A percentile compares a stretch with the other conserved stretches of the same genome.
Evolutionary conservation across 2,329 filamentous ascomycete genomes (phyloP).

Genomic region (Epichloe typhina): DNA sequence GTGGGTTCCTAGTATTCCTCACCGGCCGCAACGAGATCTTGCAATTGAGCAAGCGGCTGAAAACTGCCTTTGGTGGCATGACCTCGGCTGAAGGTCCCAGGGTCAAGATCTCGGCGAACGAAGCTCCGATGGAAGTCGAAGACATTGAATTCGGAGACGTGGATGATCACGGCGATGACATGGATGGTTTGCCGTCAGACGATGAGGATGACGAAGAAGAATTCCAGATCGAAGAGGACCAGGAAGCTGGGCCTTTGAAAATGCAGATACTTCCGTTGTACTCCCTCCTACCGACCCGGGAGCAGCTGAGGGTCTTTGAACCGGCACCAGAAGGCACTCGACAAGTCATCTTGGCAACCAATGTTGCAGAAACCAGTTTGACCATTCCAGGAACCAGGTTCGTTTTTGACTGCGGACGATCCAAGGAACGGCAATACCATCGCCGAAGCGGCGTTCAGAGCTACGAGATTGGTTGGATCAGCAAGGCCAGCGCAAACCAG

Average conservation of each 20-base stretch:
- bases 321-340: constrained; percentile 69
- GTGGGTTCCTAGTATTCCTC: constrained; percentile 85
- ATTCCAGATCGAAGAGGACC: constrained; percentile 56
- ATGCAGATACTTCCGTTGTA: constrained; percentile 91
- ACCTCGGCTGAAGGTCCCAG: constrained; percentile 46
- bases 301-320: constrained; percentile 86
- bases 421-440: constrained; percentile 86
- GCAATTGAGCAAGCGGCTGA: constrained; percentile 67
- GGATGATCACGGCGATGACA: constrained; percentile 47
- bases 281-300: constrained; percentile 77
- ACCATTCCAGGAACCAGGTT: constrained; percentile 93
- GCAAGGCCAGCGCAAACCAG: constrained; percentile 89
- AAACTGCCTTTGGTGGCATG: constrained; percentile 48
- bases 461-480: constrained; percentile 93
- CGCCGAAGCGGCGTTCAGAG: constrained; percentile 83
- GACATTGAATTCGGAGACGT: constrained; percentile 70
- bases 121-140: constrained; percentile 70
- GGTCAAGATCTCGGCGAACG: constrained; percentile 62
- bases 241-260: constrained; percentile 46
- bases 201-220: constrained; percentile 44
- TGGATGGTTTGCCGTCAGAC: constrained; percentile 46
- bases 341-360: constrained; percentile 82
- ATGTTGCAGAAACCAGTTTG: constrained; percentile 92
- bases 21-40: constrained; percentile 89
- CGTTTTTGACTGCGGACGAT: constrained; percentile 86